phyloP scores from a whole-genome alignment of 495 filamentous ascomycete species.

The Hypomontagnella monticulosa region DNA sequence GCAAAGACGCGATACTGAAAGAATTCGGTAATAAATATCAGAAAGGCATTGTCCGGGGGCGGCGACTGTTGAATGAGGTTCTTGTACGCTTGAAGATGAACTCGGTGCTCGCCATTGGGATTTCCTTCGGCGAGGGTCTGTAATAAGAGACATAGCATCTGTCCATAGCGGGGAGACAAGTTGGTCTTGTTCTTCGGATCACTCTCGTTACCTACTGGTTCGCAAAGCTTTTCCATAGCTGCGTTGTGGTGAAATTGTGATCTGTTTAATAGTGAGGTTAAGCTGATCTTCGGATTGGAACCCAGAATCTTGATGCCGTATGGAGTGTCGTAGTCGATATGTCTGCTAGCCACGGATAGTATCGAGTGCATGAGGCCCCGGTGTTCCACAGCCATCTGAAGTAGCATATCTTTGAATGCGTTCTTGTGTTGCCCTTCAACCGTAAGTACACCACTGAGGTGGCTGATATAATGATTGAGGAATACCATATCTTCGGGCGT shows the following conservation, averaged over 20 bases:
- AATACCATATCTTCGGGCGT: constrained; percentile 84
- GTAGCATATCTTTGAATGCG: constrained; percentile 87
- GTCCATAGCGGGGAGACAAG: constrained; percentile 73
- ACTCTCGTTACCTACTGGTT: constrained; percentile 54
- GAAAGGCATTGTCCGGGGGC: constrained; percentile 70
- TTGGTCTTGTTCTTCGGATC: constrained; percentile 56
- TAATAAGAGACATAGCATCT: constrained; percentile 82
- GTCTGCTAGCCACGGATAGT: constrained; percentile 84
- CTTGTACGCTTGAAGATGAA: constrained; percentile 81
- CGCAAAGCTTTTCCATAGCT: constrained; percentile 67
- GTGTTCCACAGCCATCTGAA: constrained; percentile 86
- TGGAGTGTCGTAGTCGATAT: constrained; percentile 68
- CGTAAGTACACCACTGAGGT: constrained; percentile 82
- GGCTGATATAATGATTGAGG: constrained; percentile 85
- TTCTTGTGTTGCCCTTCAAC: constrained; percentile 86
- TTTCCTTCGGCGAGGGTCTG: constrained; percentile 84
- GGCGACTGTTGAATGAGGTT: constrained; percentile 70
- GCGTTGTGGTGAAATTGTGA: constrained; percentile 68
- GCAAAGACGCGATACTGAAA: constrained; percentile 91
- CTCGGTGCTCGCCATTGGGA: constrained; percentile 77
- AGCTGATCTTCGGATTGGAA: constrained; percentile 53
- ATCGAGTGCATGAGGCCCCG: constrained; percentile 92
- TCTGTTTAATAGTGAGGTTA: constrained; percentile 55
- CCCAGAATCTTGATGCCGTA: constrained; percentile 59
- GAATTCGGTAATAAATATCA: constrained; percentile 88